Evolutionary conservation across 2,329 filamentous ascomycete genomes (phyloP).

Genomic region (Chaetomium strumarium): DNA sequence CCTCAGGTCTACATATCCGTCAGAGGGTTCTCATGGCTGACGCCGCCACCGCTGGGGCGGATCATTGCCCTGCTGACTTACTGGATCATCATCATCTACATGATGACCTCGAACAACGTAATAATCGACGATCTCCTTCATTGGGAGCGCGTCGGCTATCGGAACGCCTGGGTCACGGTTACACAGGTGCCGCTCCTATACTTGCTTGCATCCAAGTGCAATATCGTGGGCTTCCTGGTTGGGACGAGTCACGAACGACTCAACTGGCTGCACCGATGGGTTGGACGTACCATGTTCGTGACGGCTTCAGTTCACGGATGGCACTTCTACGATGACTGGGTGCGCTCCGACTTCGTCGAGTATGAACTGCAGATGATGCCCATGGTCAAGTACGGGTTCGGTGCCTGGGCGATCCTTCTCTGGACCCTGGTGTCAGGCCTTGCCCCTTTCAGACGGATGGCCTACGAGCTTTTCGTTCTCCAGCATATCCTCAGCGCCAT

Average conservation of each 20-base stretch:
- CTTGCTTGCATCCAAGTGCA: slow-evolving; percentile 55
- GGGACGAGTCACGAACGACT: slow-evolving; percentile 63
- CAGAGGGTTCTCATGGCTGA: slow-evolving; percentile 47
- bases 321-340: slow-evolving; percentile 63
- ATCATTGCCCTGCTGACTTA: slow-evolving; percentile 49
- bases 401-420: slow-evolving; percentile 58
- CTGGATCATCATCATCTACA: slow-evolving; percentile 53
- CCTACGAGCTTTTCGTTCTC: slow-evolving; percentile 63
- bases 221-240: slow-evolving; percentile 52
- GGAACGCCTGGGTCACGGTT: slow-evolving; percentile 61
- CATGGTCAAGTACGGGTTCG: slow-evolving; percentile 61
- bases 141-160: slow-evolving; percentile 61
- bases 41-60: slow-evolving; percentile 54
- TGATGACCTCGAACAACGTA: slow-evolving; percentile 44
- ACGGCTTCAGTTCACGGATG: slow-evolving; percentile 65
- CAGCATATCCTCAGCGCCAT: slow-evolving; percentile 61
- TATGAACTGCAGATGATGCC: slow-evolving; percentile 55
- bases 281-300: slow-evolving; percentile 61
- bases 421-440: slow-evolving; percentile 61
- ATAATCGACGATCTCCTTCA: slow-evolving; percentile 49
- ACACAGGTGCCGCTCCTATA: slow-evolving; percentile 61
- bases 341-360: slow-evolving; percentile 51
- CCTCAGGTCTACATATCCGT: slow-evolving; percentile 47
- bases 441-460: slow-evolving; percentile 57
- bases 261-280: slow-evolving; percentile 71